phyloP scores from a whole-genome alignment of 2,329 filamentous ascomycete genomes.

The Alternaria ventricosa region DNA sequence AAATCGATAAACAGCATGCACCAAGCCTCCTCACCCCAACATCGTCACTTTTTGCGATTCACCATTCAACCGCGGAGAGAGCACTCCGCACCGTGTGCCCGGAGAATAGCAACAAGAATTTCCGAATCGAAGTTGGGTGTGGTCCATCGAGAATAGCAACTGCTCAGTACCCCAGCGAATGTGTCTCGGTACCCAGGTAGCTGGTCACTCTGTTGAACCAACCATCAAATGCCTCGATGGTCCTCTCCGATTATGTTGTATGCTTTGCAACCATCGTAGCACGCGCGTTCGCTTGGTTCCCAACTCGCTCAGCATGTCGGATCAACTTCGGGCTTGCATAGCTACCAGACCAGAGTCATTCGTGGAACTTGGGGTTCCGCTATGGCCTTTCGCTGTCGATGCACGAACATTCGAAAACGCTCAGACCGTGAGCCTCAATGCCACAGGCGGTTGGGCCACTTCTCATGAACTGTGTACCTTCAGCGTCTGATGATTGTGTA shows the following conservation, averaged over 20 bases:
- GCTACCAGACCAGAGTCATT: neutral
- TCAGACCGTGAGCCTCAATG: neutral
- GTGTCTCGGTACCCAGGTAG: neutral
- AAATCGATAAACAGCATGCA: constrained; percentile 26
- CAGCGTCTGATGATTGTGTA: neutral
- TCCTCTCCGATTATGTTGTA: neutral
- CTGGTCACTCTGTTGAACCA: neutral
- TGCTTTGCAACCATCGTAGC: neutral
- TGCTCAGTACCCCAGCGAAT: constrained; percentile 48
- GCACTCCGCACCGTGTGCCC: constrained; percentile 48
- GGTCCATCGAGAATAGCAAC: constrained; percentile 53
- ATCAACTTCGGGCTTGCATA: neutral
- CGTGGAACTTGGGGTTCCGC: neutral
- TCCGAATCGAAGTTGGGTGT: constrained; percentile 43
- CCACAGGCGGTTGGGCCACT: neutral
- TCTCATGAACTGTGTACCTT: neutral
- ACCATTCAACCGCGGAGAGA: constrained; percentile 53
- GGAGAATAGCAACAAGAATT: constrained; percentile 39
- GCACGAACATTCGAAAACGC: neutral
- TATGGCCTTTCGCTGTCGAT: neutral
- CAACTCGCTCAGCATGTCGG: neutral
- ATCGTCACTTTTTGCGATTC: constrained; percentile 45
- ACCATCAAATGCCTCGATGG: neutral
- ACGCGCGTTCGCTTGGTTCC: neutral
- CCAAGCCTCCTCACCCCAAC: constrained; percentile 5